These are phyloP conservation scores for Fonsecaea monophora DNA, from an alignment of 2,329 filamentous ascomycete genomes.

Conservation along the genomic window DNA sequence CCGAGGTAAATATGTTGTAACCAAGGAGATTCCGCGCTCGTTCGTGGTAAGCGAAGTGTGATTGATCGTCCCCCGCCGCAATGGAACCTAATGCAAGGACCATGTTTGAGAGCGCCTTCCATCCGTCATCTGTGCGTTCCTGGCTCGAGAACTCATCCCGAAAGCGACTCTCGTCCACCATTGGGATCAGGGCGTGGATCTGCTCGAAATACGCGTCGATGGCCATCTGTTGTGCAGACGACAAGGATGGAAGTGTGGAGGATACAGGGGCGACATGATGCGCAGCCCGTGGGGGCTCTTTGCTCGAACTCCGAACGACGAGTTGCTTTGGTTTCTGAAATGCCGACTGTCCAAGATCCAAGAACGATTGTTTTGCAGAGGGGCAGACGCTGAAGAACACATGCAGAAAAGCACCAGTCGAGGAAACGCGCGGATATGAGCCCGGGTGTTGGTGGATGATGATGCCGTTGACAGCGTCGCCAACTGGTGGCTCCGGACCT, in stretches of 20 bases:
- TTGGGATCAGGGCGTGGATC: slow-evolving; percentile 72
- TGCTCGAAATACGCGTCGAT: slow-evolving; percentile 75
- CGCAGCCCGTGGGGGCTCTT: background rate
- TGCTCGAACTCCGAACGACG: background rate
- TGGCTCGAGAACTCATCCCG: slow-evolving; percentile 68
- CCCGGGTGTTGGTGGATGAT: slow-evolving; percentile 2
- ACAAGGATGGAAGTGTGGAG: background rate
- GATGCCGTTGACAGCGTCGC: slow-evolving; percentile 19
- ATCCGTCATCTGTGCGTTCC: slow-evolving; percentile 70
- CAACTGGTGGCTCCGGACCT: slow-evolving; percentile 9
- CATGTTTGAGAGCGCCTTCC: slow-evolving; percentile 75
- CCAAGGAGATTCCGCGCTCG: slow-evolving; percentile 52
- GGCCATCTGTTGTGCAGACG: slow-evolving; percentile 9
- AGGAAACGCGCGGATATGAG: slow-evolving; percentile 11
- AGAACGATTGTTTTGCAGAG: slow-evolving; percentile 13
- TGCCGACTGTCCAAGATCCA: slow-evolving; percentile 6
- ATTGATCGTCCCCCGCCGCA: slow-evolving; percentile 66
- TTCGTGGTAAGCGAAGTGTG: slow-evolving; percentile 72
- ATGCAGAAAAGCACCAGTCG: slow-evolving; percentile 7
- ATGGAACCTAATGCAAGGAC: slow-evolving; percentile 77
- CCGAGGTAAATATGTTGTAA: slow-evolving; percentile 30
- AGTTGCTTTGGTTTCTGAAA: slow-evolving; percentile 3
- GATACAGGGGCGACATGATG: background rate
- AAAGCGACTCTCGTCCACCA: slow-evolving; percentile 74
- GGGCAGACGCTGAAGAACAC: slow-evolving; percentile 12